Conservation (phyloP, 23 red algal species). For the Chondrus crispus region DNA sequence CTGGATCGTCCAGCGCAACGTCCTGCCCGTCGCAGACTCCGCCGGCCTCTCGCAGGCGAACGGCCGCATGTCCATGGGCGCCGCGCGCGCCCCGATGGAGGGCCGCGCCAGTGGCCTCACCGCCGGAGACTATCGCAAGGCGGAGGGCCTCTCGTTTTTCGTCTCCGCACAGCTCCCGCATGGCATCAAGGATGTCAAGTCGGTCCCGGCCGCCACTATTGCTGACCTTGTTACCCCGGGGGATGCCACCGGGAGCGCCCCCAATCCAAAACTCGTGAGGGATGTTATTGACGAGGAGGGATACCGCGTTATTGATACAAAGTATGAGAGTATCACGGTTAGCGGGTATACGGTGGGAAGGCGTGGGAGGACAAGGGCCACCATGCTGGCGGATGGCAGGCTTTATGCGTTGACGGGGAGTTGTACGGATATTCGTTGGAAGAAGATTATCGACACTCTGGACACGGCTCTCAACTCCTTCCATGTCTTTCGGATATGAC, state of each 20-base stretch:
- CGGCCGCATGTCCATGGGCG: neutral
- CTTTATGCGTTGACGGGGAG: slow-evolving; percentile 32
- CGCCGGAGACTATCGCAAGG: slow-evolving; percentile 38
- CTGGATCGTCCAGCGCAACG: slow-evolving; percentile 39
- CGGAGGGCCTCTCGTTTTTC: slow-evolving; percentile 48
- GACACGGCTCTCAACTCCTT: neutral
- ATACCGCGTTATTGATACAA: neutral
- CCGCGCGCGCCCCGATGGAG: neutral
- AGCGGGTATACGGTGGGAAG: slow-evolving; percentile 27
- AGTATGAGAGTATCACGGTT: slow-evolving; percentile 36
- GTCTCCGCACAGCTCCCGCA: neutral
- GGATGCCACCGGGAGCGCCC: neutral
- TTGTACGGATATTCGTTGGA: slow-evolving; percentile 10
- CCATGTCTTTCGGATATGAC: slow-evolving; percentile 1
- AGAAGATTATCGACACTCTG: slow-evolving; percentile 12
- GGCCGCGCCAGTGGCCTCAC: slow-evolving; percentile 10
- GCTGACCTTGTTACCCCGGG: slow-evolving; percentile 40
- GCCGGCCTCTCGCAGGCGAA: neutral
- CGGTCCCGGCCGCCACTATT: neutral
- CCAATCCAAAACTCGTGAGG: slow-evolving; percentile 19
- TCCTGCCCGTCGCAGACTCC: neutral
- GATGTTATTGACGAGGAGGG: slow-evolving; percentile 2
- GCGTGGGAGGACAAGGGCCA: neutral
- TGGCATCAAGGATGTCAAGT: neutral
- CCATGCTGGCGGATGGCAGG: neutral